Conservation (phyloP, 176 grass and related monocot species). For the Metroxylon sagu region DNA sequence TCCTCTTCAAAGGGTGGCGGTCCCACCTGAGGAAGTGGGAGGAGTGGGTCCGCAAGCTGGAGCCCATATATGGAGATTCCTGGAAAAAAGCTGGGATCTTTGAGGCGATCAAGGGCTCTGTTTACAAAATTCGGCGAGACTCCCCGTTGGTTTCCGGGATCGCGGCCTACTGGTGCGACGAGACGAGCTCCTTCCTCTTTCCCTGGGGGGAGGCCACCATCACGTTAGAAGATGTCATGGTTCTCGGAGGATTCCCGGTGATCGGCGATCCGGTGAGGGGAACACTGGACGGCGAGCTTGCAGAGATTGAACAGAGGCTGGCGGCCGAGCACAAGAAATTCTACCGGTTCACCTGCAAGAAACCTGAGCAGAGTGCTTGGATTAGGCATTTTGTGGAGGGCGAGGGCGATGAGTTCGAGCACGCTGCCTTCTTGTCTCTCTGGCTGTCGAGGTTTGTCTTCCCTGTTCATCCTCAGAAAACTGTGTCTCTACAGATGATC, state of each 20-base stretch:
- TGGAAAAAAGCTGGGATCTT: slow-evolving; percentile 63
- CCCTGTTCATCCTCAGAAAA: slow-evolving; percentile 66
- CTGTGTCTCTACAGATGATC: slow-evolving; percentile 65
- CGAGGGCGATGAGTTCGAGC: slow-evolving; percentile 37
- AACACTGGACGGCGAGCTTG: slow-evolving; percentile 36
- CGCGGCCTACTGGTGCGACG: slow-evolving; percentile 54
- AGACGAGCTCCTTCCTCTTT: slow-evolving; percentile 58
- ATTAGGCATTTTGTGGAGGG: slow-evolving; percentile 66
- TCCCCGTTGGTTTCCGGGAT: slow-evolving; percentile 34
- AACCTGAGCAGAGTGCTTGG: slow-evolving; percentile 82
- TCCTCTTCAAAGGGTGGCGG: slow-evolving; percentile 63
- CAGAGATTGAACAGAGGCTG: slow-evolving; percentile 49
- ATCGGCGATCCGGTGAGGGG: slow-evolving; percentile 38
- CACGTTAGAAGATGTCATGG: slow-evolving; percentile 50
- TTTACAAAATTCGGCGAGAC: slow-evolving; percentile 56
- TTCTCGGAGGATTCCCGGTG: slow-evolving; percentile 47
- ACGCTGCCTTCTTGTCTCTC: slow-evolving; percentile 73
- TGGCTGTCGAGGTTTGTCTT: slow-evolving; percentile 83
- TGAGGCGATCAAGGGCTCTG: slow-evolving; percentile 53
- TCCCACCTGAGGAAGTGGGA: slow-evolving; percentile 60
- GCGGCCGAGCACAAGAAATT: slow-evolving; percentile 57
- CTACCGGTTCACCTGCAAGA: slow-evolving; percentile 80
- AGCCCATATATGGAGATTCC: slow-evolving; percentile 30
- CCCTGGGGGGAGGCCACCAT: slow-evolving; percentile 90
- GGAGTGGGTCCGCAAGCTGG: slow-evolving; percentile 69